Evolutionary conservation across 1,139 yeast genomes (phyloP), one percentile per base, ranked within the genome.

Genomic region (Pichia sp.): DNA sequence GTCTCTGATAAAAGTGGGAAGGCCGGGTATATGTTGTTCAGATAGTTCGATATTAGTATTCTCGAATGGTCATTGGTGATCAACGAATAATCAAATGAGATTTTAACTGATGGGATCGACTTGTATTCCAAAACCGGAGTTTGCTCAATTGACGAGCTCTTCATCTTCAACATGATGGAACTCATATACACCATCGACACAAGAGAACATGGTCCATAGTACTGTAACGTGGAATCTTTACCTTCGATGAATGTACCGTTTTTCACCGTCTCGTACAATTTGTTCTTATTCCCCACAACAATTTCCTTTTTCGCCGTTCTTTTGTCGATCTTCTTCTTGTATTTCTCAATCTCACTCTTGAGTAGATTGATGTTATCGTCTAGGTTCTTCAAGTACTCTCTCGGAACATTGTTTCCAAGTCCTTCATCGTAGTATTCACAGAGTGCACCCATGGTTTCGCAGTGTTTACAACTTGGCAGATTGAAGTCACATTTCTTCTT

Each of bases 391-490:
- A 55, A 27, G 32, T 54, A 53, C 21, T 40, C 44, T 21, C 58
- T 40, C 3, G 55, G 49, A 12, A 53, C 42, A 38, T 47, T 47
- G 4, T 43, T 34, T 6, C 54, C 56, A 2, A 55, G 31, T 8
- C 57, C 56, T 40, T 54, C 58, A 36, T 55, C 58, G 35, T 50
- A 53, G 32, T 50, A 54, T 31, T 53, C 55, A 39, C 58, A 55
- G 3, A 48, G 48, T 8, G 51, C 43, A 10, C 58, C 58, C 52
- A 51, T 52, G 2, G 47, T 19, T n/a, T 40, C 44, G 34, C 58
- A 55, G 20, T 53, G 44, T 19, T 45, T 48, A 32, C 58, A 55
- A 27, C 56, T 54, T 8, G 58, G 58, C 4, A 55, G 40, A 18
- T 48, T 43, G 30, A 52, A 53, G 30, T 55, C 58, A 33, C 58